These are phyloP conservation scores for Hylodesmum podocarpum DNA, from an alignment of 306 rosid genomes.

Conservation along the genomic window DNA sequence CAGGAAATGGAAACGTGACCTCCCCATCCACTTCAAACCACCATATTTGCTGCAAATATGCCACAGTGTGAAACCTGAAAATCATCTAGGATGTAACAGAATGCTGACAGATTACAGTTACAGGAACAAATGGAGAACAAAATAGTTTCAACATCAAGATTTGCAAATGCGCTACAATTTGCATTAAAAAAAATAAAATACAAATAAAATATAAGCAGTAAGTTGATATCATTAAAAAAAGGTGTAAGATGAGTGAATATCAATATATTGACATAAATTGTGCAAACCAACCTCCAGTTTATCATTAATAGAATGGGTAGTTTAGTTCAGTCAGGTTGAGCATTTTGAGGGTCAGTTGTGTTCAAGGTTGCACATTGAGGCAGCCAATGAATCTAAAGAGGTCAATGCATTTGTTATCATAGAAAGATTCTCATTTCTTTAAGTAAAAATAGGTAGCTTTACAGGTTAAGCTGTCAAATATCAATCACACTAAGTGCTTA, in stretches of 20 bases:
- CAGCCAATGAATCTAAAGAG: not conserved
- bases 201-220: not conserved
- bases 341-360: not conserved
- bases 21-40: conserved; percentile 82
- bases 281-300: conserved; percentile 5
- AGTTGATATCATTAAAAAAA: not conserved
- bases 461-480: not conserved
- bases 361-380: not conserved
- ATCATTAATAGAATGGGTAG: not conserved
- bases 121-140: not conserved
- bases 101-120: conserved; percentile 12
- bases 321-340: not conserved
- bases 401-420: not conserved
- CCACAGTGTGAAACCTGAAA: conserved; percentile 69
- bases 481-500: not conserved
- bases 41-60: conserved; percentile 85
- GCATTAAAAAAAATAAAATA: not conserved
- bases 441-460: not conserved
- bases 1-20: conserved; percentile 68
- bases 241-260: not conserved
- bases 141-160: conserved; percentile 8
- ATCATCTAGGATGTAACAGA: conserved; percentile 26
- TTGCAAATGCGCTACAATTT: not conserved
- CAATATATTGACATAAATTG: not conserved
- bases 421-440: conserved; percentile 4